Evolutionary conservation across 805 yeast genomes (phyloP).

Genomic region (Hagleromyces aurorensis): DNA sequence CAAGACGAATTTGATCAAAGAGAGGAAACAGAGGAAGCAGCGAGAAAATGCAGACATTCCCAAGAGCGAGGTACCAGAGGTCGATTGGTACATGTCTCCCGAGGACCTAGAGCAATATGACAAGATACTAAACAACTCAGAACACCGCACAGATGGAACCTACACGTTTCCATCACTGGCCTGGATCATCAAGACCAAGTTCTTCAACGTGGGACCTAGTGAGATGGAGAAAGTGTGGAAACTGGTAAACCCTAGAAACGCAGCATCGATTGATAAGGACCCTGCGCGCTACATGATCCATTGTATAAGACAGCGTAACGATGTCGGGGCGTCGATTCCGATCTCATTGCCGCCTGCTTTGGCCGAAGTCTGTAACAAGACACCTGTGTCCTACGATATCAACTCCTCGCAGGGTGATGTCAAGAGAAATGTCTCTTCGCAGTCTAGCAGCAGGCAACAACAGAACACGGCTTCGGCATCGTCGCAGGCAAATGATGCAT

Average conservation of each 20-base stretch:
- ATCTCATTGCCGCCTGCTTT: slow-evolving; percentile 90
- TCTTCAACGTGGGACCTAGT: slow-evolving; percentile 67
- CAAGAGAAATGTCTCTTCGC: slow-evolving; percentile 18
- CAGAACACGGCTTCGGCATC: slow-evolving; percentile 42
- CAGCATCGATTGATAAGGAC: slow-evolving; percentile 85
- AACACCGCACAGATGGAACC: slow-evolving; percentile 73
- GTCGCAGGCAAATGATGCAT: slow-evolving; percentile 13
- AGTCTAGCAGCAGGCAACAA: slow-evolving; percentile 22
- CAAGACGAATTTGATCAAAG: slow-evolving; percentile 78
- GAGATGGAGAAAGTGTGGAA: slow-evolving; percentile 93
- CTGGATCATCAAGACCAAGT: slow-evolving; percentile 53
- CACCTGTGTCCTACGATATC: slow-evolving; percentile 64
- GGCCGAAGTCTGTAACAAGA: slow-evolving; percentile 86
- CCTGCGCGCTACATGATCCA: slow-evolving; percentile 86
- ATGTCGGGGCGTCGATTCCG: slow-evolving; percentile 78
- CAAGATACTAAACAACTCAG: slow-evolving; percentile 47
- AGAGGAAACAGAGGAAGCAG: slow-evolving; percentile 56
- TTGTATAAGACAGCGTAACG: slow-evolving; percentile 77
- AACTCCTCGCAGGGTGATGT: slow-evolving; percentile 46
- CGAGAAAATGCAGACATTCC: slow-evolving; percentile 25
- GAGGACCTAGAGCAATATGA: slow-evolving; percentile 74
- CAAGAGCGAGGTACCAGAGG: slow-evolving; percentile 30
- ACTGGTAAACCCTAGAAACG: slow-evolving; percentile 82
- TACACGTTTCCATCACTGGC: slow-evolving; percentile 65
- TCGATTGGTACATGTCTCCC: slow-evolving; percentile 97